Base-by-base conservation (phyloP, 2,329 filamentous ascomycete species). In the Trichophyton rubrum region DNA sequence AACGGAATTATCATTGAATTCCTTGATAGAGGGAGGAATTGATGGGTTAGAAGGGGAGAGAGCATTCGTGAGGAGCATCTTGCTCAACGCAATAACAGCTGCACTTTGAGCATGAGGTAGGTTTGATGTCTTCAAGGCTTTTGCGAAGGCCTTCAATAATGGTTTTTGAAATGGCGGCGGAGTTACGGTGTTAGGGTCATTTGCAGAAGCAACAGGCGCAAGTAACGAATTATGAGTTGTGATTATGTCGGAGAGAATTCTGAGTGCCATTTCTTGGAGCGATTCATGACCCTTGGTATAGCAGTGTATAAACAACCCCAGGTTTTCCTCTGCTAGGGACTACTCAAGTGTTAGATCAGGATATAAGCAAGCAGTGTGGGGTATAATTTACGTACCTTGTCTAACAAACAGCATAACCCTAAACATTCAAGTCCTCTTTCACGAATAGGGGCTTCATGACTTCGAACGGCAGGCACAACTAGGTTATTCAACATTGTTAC, bases 401-500 rank as follows among this genome's bases (percentile, higher is more conserved):
- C 91, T 6, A 99, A 84, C 33, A 99, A 80, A 66, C 91, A 91
- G 72, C 90, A 96, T 8, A 99, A 80, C 3, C 93, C 93, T 8
- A 99, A 77, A 68, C 92, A 97, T 20, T 95, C 80, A 11, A 99
- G 79, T 17, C 93, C 93, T 61, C 90, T 84, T 74, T 99, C 93
- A 63, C 93, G 85, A 51, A 99, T 90, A 0, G 91, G 90, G 3
- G 90, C 89, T 70, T 97, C 91, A 67, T 96, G 90, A 69, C 88
- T 93, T 65, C 92, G 86, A 15, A 99, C 92, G 30, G 93, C 93
- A 5, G 93, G 93, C 1, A 99, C 90, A 49, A 99, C 89, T 7
- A 99, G 82, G 66, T 93, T 97, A 78, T 99, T 97, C 57, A 99
- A 80, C 88, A 97, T 96, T n/a, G 89, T 89, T 3, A 95, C 89